Evolutionary conservation across 495 filamentous ascomycete species (phyloP), one percentile per base, ranked within the genome.

Genomic region (Lindgomyces ingoldianus): DNA sequence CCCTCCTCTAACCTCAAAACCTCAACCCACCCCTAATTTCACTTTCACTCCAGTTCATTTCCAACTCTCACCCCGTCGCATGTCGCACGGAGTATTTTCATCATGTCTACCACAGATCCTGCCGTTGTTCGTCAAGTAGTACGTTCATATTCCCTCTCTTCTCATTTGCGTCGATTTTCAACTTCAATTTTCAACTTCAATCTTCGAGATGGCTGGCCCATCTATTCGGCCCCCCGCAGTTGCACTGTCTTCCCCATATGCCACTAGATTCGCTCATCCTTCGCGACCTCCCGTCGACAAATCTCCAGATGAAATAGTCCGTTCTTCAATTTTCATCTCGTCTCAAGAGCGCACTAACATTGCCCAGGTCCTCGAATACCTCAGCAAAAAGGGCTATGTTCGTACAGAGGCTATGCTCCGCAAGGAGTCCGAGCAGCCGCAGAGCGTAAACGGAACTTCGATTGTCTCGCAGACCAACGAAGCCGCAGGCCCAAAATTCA

Each of bases 341-440:
- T 47, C 44, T 47, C n/a, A 30, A 26, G 10, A 33, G 18, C 49
- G 39, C 4, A 21, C 50, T 59, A 19, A 49, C 39, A 19, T 1
- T 6, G 46, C 14, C 25, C 62, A 95, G 92, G 92, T 98, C 30
- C 94, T 96, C 21, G 94, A 98, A 68, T 98, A 98, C 74, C 79
- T 98, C 12, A 85, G 88, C 50, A 98, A 98, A 76, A 97, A 97
- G 71, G 94, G 94, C 1, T 98, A 97, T 74, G 90, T 83, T 48
- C 86, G 88, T 22, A 98, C 94, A 0, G 94, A 98, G 72, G 90
- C 93, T 14, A 92, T 91, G 79, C 88, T 98, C 46, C 86, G 95
- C 14, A 86, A 90, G 74, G 94, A 98, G 71, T 95, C 92, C n/a
- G 85, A 59, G 6, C 49, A 84, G 1, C 83, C 88, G 64, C 81